phyloP scores from a whole-genome alignment of 1,284 basidiomycete species.

The Amylostereum areolatum region DNA sequence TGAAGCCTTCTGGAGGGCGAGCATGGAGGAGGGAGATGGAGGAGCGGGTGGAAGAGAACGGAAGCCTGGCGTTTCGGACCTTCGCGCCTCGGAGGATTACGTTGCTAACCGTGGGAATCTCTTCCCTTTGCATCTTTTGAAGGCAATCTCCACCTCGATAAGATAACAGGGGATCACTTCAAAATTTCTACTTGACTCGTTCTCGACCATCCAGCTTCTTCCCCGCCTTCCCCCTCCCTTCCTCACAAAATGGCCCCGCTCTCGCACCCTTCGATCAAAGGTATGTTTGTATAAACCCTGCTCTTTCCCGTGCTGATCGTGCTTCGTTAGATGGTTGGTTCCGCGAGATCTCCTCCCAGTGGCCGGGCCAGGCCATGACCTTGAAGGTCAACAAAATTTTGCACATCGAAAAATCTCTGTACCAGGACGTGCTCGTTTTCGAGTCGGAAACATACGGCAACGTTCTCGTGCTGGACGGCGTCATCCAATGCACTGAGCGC shows the following conservation, averaged over 20 bases:
- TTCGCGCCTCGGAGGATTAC: too few relatives aligned
- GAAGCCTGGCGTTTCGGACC: too few relatives aligned
- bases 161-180: too few relatives aligned
- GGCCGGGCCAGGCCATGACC: constrained; percentile 96
- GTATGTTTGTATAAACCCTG: constrained; percentile 13
- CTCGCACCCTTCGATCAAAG: constrained; percentile 32
- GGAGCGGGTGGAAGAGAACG: too few relatives aligned
- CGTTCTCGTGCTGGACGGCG: constrained; percentile 93
- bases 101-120: too few relatives aligned
- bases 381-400: constrained; percentile 94
- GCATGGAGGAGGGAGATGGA: constrained; percentile 5
- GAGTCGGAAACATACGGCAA: constrained; percentile 94
- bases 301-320: neutral
- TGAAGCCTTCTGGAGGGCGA: constrained; percentile 7
- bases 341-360: constrained; percentile 93
- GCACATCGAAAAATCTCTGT: constrained; percentile 90
- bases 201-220: too few relatives aligned
- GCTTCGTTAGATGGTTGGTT: constrained; percentile 86
- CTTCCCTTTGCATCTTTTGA: too few relatives aligned
- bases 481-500: constrained; percentile 95
- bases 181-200: too few relatives aligned
- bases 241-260: constrained; percentile 27
- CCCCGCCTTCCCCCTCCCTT: neutral
- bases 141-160: too few relatives aligned
- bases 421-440: constrained; percentile 95